These are phyloP conservation scores for Lactifluus piperatus DNA, from an alignment of 768 basidiomycete species.

Conservation along the genomic window DNA sequence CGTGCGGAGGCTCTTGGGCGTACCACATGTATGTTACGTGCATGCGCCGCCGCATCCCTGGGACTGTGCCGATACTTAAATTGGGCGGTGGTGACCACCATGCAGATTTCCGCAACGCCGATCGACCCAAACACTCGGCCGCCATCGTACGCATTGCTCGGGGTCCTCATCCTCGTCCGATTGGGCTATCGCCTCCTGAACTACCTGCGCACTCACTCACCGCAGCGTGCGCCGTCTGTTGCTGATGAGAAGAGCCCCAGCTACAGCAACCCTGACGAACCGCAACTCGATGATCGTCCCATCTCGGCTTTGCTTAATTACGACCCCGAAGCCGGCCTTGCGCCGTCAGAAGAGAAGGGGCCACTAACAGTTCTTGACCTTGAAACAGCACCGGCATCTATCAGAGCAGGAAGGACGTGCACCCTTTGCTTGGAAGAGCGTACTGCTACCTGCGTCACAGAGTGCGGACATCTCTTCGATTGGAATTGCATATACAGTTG, in stretches of 20 bases:
- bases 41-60: not conserved
- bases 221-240: constrained; percentile 12
- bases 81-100: not conserved
- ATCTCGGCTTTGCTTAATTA: constrained; percentile 48
- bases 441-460: constrained; percentile 72
- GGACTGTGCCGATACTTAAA: not conserved
- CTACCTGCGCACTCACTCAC: constrained; percentile 32
- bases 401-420: constrained; percentile 58
- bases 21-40: constrained; percentile 57
- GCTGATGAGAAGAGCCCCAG: constrained; percentile 29
- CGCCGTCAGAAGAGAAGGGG: constrained; percentile 60
- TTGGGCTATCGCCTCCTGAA: constrained; percentile 52
- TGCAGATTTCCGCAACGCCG: constrained; percentile 64
- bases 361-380: constrained; percentile 59
- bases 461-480: constrained; percentile 86
- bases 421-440: constrained; percentile 82
- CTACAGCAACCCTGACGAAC: constrained; percentile 30
- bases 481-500: constrained; percentile 87
- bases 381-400: constrained; percentile 39
- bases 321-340: constrained; percentile 45
- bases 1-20: constrained; percentile 53
- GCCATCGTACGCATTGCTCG: constrained; percentile 82
- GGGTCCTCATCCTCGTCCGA: constrained; percentile 58
- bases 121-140: constrained; percentile 63
- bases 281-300: constrained; percentile 50